Conservation (phyloP, 208 protist species). For the Chromosphaera perkinsii region DNA sequence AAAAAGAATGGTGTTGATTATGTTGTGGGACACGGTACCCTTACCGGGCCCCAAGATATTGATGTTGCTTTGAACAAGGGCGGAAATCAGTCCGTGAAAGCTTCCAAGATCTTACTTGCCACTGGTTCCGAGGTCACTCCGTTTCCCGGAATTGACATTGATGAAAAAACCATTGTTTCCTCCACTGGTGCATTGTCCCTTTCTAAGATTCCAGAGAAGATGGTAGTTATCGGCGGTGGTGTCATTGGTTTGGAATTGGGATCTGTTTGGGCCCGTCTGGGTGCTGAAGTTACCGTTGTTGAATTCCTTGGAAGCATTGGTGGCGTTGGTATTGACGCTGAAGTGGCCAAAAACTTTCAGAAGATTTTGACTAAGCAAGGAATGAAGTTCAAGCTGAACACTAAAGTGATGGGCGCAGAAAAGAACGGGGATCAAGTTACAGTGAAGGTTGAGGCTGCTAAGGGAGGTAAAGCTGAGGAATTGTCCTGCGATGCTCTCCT, state of each 20-base stretch:
- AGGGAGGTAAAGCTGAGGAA: conserved; percentile 63
- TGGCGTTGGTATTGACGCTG: conserved; percentile 51
- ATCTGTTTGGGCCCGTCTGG: conserved; percentile 94
- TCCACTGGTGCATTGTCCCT: conserved; percentile 93
- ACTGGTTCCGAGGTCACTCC: conserved; percentile 90
- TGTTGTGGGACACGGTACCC: conserved; percentile 81
- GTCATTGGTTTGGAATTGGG: conserved; percentile 97
- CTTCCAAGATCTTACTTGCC: conserved; percentile 96
- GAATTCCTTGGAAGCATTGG: conserved; percentile 87
- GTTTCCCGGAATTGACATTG: conserved; percentile 83
- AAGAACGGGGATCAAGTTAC: conserved; percentile 58
- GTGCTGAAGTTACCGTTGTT: conserved; percentile 94
- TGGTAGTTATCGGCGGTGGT: conserved; percentile 97
- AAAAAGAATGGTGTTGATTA: conserved; percentile 98
- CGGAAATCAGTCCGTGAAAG: conserved; percentile 71
- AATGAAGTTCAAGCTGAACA: conserved; percentile 69
- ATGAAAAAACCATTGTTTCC: conserved; percentile 93
- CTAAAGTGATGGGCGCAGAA: conserved; percentile 56
- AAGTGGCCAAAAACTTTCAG: conserved; percentile 57
- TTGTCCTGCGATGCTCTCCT: conserved; percentile 82
- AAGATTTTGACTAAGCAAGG: conserved; percentile 60
- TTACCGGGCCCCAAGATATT: conserved; percentile 55
- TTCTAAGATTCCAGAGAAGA: conserved; percentile 83
- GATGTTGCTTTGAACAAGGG: conserved; percentile 79
- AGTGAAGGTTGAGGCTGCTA: conserved; percentile 75